Evolutionary conservation across 1,139 yeast species (phyloP).

Genomic region (Pneumocystis murina): DNA sequence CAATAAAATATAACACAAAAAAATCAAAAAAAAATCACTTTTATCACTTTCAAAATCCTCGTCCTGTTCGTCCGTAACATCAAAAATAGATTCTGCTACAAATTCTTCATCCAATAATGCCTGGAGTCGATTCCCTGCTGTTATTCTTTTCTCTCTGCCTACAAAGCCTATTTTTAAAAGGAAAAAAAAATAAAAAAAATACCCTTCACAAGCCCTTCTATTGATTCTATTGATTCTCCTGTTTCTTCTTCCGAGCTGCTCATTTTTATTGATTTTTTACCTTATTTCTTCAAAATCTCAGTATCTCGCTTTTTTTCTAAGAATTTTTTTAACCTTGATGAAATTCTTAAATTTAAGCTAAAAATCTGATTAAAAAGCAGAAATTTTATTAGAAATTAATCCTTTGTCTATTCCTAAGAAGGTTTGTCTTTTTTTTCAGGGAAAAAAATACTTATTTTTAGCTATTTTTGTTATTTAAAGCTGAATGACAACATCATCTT

Average conservation of each 20-base stretch:
- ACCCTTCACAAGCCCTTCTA: constrained; percentile 13
- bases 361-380: too few relatives aligned
- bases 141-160: constrained; percentile 44
- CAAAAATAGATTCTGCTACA: constrained; percentile 42
- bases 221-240: not conserved
- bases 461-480: too few relatives aligned
- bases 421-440: too few relatives aligned
- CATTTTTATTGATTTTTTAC: not conserved
- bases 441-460: too few relatives aligned
- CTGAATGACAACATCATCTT: too few relatives aligned
- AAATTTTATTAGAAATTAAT: too few relatives aligned
- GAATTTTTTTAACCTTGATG: too few relatives aligned
- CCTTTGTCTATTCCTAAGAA: too few relatives aligned
- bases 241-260: not conserved
- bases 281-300: not conserved
- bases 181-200: not conserved
- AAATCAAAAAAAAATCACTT: not conserved
- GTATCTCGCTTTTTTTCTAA: too few relatives aligned
- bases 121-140: constrained; percentile 79
- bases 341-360: too few relatives aligned
- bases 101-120: constrained; percentile 58
- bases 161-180: constrained; percentile 2
- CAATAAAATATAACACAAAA: not conserved
- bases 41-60: constrained; percentile 39
- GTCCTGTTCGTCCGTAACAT: constrained; percentile 76